Base-by-base conservation (phyloP, 1,139 yeast genomes). In the Zygoascus hellenicus region DNA sequence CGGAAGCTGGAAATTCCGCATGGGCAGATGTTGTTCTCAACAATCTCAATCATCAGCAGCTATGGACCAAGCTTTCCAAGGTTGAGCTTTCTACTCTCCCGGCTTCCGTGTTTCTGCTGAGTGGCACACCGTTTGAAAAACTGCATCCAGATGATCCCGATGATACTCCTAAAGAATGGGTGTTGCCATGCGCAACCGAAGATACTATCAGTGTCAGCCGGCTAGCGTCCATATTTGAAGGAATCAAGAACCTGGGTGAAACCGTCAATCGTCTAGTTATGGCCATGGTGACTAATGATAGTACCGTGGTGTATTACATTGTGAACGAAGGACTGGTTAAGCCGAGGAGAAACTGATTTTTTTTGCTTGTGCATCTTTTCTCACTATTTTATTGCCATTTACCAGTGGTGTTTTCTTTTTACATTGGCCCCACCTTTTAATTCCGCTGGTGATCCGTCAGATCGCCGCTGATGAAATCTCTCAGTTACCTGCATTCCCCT, bases 301-400 rank as follows among this genome's bases (percentile, higher is more conserved):
- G 85, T 0, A 80, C 88, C 0, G 72, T 83, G 2, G 83, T 81
- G 5, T 83, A 81, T 57, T 83, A 83, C 58, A 74, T 78, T 56
- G 72, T 81, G 34, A 76, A 81, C 58, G 75, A 76, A 51, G 89
- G 87, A 0, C 67, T 82, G 14, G 76, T 73, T 9, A 76, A 74
- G 59, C 89, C 89, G 2, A 66, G 78, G 36, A 74, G 74, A 56
- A 77, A 77, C 55, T 78, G 42, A 42, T 5, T 4, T 32, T 29
- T n/a, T 28, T 41, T 41, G 56, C 51, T 10, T 13, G 9, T 37
- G 3, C 11, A 32, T 14, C 15, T 9, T 14, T 10, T 2, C 34
- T 34, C 15, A 5, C 9, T 11, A 31, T 31, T 31, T 31, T 31
- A 31, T 31, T 9, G n/a, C n/a, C 33, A 13, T 31, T 31, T 22